phyloP scores from a whole-genome alignment of 129 eudicot genomes.

The Escallonia rubra region DNA sequence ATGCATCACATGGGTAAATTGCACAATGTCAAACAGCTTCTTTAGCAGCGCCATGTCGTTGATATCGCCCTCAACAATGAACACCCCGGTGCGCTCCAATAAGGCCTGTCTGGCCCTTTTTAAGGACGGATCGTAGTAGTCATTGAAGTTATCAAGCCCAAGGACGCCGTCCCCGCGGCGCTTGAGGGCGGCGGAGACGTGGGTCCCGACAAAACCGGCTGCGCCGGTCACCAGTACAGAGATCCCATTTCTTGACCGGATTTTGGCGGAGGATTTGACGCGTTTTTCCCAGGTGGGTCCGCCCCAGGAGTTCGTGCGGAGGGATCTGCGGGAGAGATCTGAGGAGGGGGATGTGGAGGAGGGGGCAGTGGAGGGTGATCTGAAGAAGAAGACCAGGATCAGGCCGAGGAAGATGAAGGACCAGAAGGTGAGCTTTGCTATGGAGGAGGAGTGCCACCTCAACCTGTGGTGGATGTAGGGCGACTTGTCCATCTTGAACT shows the following conservation, averaged over 20 bases:
- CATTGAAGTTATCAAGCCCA: conserved; percentile 73
- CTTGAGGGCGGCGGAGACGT: conserved; percentile 65
- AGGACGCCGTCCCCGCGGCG: conserved; percentile 84
- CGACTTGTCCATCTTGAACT: conserved; percentile 64
- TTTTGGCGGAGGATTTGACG: conserved; percentile 53
- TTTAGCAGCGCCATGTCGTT: conserved; percentile 51
- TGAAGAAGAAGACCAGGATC: conserved; percentile 60
- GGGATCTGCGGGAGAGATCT: conserved; percentile 69
- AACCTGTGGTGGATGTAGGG: conserved; percentile 39
- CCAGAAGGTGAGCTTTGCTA: conserved; percentile 75
- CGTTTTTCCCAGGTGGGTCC: conserved; percentile 66
- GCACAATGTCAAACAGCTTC: conserved; percentile 51
- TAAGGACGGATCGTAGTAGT: conserved; percentile 67
- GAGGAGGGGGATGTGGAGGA: conserved; percentile 30
- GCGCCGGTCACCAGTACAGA: conserved; percentile 82
- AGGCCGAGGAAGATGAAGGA: conserved; percentile 57
- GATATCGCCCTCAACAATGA: conserved; percentile 75
- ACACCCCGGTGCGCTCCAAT: conserved; percentile 52
- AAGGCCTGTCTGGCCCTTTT: conserved; percentile 64
- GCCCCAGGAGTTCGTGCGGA: conserved; percentile 54
- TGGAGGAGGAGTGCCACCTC: conserved; percentile 39
- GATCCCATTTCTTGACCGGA: conserved; percentile 50
- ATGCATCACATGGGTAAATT: conserved; percentile 81
- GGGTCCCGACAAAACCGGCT: conserved; percentile 84
- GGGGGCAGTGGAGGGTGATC: conserved; percentile 55